phyloP scores from a whole-genome alignment of 257 asterid genomes.

The Przewalskia tangutica region DNA sequence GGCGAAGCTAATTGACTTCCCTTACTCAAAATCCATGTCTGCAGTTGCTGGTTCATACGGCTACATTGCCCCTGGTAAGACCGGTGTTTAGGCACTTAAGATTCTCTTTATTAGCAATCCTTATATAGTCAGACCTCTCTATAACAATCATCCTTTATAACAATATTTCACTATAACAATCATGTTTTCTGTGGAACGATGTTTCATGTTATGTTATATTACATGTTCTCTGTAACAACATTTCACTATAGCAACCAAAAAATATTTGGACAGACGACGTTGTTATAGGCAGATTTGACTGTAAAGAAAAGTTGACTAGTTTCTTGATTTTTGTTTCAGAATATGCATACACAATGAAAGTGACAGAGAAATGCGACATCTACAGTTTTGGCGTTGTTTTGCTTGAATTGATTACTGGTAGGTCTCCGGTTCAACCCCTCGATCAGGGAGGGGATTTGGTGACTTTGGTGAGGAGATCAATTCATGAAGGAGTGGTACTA shows the following conservation, averaged over 20 bases:
- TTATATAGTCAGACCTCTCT: neutral
- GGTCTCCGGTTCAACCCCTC: slow-evolving; percentile 72
- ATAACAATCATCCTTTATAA: no score
- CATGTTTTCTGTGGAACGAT: no score
- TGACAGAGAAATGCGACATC: slow-evolving; percentile 82
- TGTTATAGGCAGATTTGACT: no score
- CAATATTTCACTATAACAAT: no score
- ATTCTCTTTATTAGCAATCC: neutral
- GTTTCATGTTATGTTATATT: no score
- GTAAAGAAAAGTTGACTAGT: neutral
- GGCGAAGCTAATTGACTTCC: slow-evolving; percentile 72
- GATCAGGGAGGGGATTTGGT: slow-evolving; percentile 86
- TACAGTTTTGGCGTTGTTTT: slow-evolving; percentile 83
- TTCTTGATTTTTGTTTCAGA: slow-evolving; percentile 28
- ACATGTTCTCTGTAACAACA: no score
- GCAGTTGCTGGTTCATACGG: slow-evolving; percentile 96
- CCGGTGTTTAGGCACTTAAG: neutral
- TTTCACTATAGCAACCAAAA: no score
- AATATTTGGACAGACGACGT: no score
- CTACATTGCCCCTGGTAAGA: slow-evolving; percentile 90
- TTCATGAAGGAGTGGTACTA: slow-evolving; percentile 24
- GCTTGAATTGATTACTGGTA: slow-evolving; percentile 65
- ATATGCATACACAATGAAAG: slow-evolving; percentile 91
- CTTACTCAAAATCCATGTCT: slow-evolving; percentile 77
- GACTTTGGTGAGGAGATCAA: slow-evolving; percentile 52